Evolutionary conservation across 352 stramenopile genomes (phyloP).

Genomic region (Pythium insidiosum): DNA sequence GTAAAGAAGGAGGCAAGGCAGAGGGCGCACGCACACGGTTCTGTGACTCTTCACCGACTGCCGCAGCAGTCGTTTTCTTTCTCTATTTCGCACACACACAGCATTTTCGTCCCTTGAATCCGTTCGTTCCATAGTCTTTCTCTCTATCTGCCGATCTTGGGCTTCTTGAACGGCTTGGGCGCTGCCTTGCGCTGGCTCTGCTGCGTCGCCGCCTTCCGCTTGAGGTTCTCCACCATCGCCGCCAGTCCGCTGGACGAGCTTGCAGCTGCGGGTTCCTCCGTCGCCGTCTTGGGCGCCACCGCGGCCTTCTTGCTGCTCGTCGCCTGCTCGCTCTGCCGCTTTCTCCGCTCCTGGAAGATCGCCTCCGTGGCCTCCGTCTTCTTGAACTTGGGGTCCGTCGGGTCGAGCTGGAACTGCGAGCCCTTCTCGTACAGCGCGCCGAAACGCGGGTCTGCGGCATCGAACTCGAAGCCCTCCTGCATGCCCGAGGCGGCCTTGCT

Average conservation of each 20-base stretch:
- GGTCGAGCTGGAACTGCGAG: slow-evolving; percentile 75
- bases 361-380: slow-evolving; percentile 70
- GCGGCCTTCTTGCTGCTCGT: neutral
- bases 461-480: slow-evolving; percentile 72
- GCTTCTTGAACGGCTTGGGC: slow-evolving; percentile 31
- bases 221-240: slow-evolving; percentile 75
- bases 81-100: too few species aligned
- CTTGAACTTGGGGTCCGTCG: slow-evolving; percentile 80
- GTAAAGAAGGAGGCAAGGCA: too few species aligned
- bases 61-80: too few species aligned
- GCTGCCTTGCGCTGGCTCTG: slow-evolving; percentile 21
- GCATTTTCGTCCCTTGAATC: too few species aligned
- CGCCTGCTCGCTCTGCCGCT: slow-evolving; percentile 34
- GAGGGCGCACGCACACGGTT: too few species aligned
- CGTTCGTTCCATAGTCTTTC: slow-evolving; percentile 15
- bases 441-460: slow-evolving; percentile 71
- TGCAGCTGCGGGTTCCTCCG: slow-evolving; percentile 5
- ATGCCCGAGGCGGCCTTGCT: slow-evolving; percentile 53
- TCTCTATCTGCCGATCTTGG: slow-evolving; percentile 18
- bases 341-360: slow-evolving; percentile 74
- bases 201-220: slow-evolving; percentile 46
- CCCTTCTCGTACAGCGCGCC: slow-evolving; percentile 63
- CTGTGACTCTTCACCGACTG: too few species aligned
- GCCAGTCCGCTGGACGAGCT: slow-evolving; percentile 38
- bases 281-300: neutral